phyloP scores from a whole-genome alignment of 2,329 filamentous ascomycete genomes.

The Phoma sp. region DNA sequence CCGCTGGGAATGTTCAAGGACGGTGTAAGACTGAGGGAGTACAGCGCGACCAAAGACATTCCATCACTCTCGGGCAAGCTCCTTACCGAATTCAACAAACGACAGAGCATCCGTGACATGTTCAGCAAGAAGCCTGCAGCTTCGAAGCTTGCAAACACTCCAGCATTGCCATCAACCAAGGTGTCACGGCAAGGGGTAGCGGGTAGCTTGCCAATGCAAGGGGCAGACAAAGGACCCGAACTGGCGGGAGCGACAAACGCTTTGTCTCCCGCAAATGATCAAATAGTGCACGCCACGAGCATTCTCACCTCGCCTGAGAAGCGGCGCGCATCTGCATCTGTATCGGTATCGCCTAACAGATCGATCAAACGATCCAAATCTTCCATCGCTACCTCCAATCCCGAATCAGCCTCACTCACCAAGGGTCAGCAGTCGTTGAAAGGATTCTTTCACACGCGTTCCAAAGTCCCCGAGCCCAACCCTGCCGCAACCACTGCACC shows the following conservation, averaged over 20 bases:
- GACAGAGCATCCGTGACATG: slow-evolving; percentile 92
- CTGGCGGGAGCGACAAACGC: slow-evolving; percentile 21
- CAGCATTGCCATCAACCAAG: slow-evolving; percentile 1
- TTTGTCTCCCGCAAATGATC: slow-evolving; percentile 6
- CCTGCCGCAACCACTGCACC: slow-evolving; percentile 8
- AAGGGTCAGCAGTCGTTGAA: slow-evolving; percentile 70
- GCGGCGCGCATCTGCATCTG: slow-evolving; percentile 33
- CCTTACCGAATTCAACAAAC: slow-evolving; percentile 85
- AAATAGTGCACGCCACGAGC: slow-evolving; percentile 15
- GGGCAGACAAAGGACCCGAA: slow-evolving; percentile 13
- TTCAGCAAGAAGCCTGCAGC: slow-evolving; percentile 62
- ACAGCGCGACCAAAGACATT: slow-evolving; percentile 67
- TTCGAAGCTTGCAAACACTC: slow-evolving; percentile 13
- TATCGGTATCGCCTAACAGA: slow-evolving; percentile 28
- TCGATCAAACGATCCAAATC: slow-evolving; percentile 61
- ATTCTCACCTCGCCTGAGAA: slow-evolving; percentile 42
- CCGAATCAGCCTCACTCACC: slow-evolving; percentile 31
- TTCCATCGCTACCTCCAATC: slow-evolving; percentile 24
- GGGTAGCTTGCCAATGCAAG: slow-evolving; percentile 9
- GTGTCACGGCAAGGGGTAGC: slow-evolving; percentile 1
- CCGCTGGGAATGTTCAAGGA: slow-evolving; percentile 73
- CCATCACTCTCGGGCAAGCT: slow-evolving; percentile 80
- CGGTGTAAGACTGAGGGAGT: slow-evolving; percentile 71
- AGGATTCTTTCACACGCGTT: slow-evolving; percentile 72
- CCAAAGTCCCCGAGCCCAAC: slow-evolving; percentile 18